These are phyloP conservation scores for Acephala macrosclerotiorum DNA, from an alignment of 2,329 filamentous ascomycete genomes.

Conservation along the genomic window DNA sequence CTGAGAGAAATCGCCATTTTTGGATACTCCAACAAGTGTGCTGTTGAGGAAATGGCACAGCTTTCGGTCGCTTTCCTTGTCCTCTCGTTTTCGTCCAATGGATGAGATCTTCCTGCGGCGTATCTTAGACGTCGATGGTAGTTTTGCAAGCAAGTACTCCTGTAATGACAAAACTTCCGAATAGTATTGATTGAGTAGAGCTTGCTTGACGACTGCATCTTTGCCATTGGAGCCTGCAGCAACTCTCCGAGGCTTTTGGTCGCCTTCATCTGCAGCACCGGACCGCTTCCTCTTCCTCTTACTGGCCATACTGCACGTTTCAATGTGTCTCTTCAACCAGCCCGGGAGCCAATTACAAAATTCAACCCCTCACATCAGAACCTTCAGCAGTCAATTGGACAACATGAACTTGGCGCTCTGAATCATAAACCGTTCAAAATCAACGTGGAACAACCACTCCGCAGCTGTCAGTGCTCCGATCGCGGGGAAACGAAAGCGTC, in stretches of 20 bases:
- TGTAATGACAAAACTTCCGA: constrained; percentile 70
- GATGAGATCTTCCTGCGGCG: constrained; percentile 63
- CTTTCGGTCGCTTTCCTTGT: constrained; percentile 23
- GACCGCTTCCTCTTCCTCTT: constrained; percentile 50
- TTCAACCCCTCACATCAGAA: background rate
- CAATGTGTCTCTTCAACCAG: background rate
- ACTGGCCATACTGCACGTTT: constrained; percentile 46
- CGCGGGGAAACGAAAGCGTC: background rate
- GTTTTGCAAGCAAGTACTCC: constrained; percentile 70
- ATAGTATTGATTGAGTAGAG: constrained; percentile 75
- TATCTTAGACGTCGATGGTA: constrained; percentile 72
- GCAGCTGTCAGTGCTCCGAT: background rate
- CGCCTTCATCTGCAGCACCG: constrained; percentile 26
- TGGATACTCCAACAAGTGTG: constrained; percentile 42
- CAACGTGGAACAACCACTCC: background rate
- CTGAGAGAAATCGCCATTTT: constrained; percentile 21
- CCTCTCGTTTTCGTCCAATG: constrained; percentile 40
- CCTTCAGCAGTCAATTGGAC: background rate
- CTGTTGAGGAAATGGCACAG: constrained; percentile 39
- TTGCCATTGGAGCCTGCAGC: constrained; percentile 22
- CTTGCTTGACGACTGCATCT: constrained; percentile 54
- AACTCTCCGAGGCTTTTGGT: constrained; percentile 41
- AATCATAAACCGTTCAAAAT: background rate
- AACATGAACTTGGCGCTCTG: background rate
- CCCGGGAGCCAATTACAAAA: background rate